Conservation (phyloP, 176 grass and related monocot species). For the Chrysopogon serrulatus region DNA sequence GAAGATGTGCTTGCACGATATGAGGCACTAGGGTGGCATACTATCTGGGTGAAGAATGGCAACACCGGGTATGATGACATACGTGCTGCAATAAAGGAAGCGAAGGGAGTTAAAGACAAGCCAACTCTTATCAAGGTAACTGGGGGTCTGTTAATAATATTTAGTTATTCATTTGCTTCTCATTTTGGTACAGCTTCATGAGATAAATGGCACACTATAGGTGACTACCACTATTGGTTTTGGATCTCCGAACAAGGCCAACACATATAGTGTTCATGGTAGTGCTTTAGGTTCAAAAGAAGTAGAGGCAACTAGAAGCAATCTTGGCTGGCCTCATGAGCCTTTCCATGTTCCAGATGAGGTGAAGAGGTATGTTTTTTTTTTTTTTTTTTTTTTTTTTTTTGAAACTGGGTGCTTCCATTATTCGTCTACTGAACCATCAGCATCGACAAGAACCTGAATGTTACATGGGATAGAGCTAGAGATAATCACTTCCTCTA, state of each 20-base stretch:
- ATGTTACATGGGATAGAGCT: too few relatives aligned
- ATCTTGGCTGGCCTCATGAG: constrained; percentile 72
- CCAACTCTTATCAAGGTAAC: constrained; percentile 88
- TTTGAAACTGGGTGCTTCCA: too few relatives aligned
- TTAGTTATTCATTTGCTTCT: constrained; percentile 1
- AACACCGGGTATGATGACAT: constrained; percentile 89
- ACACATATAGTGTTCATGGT: constrained; percentile 77
- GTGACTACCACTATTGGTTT: constrained; percentile 88
- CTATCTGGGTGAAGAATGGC: constrained; percentile 89
- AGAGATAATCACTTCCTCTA: too few relatives aligned
- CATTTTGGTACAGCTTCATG: not conserved
- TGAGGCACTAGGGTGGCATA: constrained; percentile 89
- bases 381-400: too few relatives aligned
- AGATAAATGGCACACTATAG: constrained; percentile 21
- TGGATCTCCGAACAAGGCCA: constrained; percentile 92
- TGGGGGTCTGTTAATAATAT: not conserved
- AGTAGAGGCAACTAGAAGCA: constrained; percentile 80
- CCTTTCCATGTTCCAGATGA: constrained; percentile 89
- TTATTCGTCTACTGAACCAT: too few relatives aligned
- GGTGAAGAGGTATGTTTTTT: constrained; percentile 69
- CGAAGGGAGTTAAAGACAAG: constrained; percentile 72
- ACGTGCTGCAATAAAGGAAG: constrained; percentile 75
- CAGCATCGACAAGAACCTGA: too few relatives aligned
- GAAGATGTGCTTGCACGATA: constrained; percentile 75
- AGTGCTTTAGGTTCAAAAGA: constrained; percentile 89